These are phyloP conservation scores for Sabuloglossum arenarium DNA, from an alignment of 495 filamentous ascomycete genomes.

Conservation along the genomic window DNA sequence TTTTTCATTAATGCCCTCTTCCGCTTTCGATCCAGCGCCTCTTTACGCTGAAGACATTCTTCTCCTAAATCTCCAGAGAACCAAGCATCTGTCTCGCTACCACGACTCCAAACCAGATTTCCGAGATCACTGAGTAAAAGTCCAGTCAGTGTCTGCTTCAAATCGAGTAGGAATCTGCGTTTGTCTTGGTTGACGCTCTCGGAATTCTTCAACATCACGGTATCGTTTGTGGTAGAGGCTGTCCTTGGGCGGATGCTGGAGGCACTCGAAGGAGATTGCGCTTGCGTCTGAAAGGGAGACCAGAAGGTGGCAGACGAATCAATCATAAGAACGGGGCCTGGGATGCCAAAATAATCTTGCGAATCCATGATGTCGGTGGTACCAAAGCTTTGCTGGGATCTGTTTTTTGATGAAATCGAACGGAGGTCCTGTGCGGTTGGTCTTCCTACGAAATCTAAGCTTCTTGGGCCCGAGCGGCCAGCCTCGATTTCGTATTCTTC, in stretches of 20 bases:
- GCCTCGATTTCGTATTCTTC: slow-evolving; percentile 19
- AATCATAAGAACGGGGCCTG: slow-evolving; percentile 48
- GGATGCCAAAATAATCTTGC: slow-evolving; percentile 44
- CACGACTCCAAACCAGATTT: slow-evolving; percentile 58
- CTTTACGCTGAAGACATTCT: slow-evolving; percentile 54
- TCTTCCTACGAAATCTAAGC: slow-evolving; percentile 14
- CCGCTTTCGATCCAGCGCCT: slow-evolving; percentile 35
- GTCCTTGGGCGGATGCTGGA: slow-evolving; percentile 19
- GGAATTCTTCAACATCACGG: slow-evolving; percentile 30
- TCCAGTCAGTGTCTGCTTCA: slow-evolving; percentile 63
- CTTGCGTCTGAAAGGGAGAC: slow-evolving; percentile 52
- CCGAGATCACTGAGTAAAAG: slow-evolving; percentile 80
- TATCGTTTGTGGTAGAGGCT: slow-evolving; percentile 35
- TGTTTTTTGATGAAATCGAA: slow-evolving; percentile 31
- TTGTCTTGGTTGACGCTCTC: slow-evolving; percentile 26
- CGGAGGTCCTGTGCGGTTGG: slow-evolving; percentile 26
- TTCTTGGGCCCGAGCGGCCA: slow-evolving; percentile 17
- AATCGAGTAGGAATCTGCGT: slow-evolving; percentile 45
- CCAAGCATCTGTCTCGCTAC: slow-evolving; percentile 88
- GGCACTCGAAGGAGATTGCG: slow-evolving; percentile 20
- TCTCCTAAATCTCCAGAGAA: slow-evolving; percentile 56
- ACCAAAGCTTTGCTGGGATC: slow-evolving; percentile 40
- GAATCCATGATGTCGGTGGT: slow-evolving; percentile 43
- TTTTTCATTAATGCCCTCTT: slow-evolving; percentile 34
- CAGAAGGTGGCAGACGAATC: slow-evolving; percentile 73